A percentile compares a stretch with the other conserved stretches of the same genome.
phyloP scores from a whole-genome alignment of 1,284 basidiomycete species.

The Phenoliferia sp. region DNA sequence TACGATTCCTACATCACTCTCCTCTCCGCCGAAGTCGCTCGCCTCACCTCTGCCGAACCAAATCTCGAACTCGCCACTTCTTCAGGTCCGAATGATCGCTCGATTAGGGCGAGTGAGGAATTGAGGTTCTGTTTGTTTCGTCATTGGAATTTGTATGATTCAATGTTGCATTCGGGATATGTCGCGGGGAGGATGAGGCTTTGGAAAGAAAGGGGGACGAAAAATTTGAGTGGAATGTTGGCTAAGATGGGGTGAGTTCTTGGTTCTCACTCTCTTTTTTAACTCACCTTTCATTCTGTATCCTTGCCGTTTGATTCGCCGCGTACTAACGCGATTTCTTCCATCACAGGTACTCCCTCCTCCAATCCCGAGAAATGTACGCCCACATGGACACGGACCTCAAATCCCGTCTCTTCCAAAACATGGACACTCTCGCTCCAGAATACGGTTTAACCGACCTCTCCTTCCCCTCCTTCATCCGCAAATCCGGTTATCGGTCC shows the following conservation, averaged over 20 bases:
- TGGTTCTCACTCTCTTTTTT: too few relatives aligned
- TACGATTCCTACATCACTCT: constrained; percentile 77
- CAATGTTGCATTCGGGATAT: constrained; percentile 96
- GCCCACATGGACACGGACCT: constrained; percentile 95
- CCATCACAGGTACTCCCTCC: constrained; percentile 60
- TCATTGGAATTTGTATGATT: constrained; percentile 96
- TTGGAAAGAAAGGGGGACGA: constrained; percentile 90
- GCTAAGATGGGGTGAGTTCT: constrained; percentile 99
- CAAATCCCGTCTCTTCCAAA: constrained; percentile 72
- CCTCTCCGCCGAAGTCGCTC: constrained; percentile 82
- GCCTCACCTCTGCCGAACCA: constrained; percentile 61
- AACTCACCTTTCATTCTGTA: too few relatives aligned
- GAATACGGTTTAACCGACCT: constrained; percentile 96
- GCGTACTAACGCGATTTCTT: too few relatives aligned
- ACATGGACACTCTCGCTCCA: constrained; percentile 84
- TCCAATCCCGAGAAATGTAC: constrained; percentile 88
- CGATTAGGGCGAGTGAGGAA: constrained; percentile 75
- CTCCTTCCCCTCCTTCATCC: constrained; percentile 85
- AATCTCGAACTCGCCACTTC: constrained; percentile 19
- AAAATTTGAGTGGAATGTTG: constrained; percentile 80
- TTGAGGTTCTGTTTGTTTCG: constrained; percentile 89
- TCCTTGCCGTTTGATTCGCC: too few relatives aligned
- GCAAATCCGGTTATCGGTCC: constrained; percentile 82
- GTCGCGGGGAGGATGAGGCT: constrained; percentile 91
- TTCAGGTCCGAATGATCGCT: constrained; percentile 61